Base-by-base conservation (phyloP, 108 stramenopile genomes). In the Cyclotella baltica region DNA sequence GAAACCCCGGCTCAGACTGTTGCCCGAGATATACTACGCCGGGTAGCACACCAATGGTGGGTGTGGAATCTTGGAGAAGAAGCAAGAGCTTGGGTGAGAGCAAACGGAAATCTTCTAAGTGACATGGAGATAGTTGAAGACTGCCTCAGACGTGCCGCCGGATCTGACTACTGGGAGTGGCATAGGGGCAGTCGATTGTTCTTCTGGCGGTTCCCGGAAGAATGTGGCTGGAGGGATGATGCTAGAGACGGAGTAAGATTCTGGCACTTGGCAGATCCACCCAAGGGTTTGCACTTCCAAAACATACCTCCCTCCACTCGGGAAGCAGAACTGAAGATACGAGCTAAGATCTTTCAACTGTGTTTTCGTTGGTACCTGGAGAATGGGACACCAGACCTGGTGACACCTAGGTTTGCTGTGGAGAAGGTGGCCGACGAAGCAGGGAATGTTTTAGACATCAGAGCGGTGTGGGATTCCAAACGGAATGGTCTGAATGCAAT, bases 201-300 rank as follows among this genome's bases (percentile, higher is more conserved):
- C 38, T 76, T 72, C 67, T 85, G 84, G 84, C 25, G 71, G 20
- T 85, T 79, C 67, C 83, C 83, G 46, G 20, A 29, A 19, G 70
- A 56, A 48, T 77, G 46, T 46, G 63, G 40, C 11, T 51, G 50
- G 51, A 55, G 37, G 43, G n/a, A 22, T 22, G 67, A 55, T 20
- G 67, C 67, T 10, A 4, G 76, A 8, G 70, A 81, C 53, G 84
- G 80, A 6, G 67, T 67, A 11, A 20, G 31, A 30, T 52, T 52
- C 43, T 67, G 67, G 67, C 67, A 67, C 20, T 50, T 67, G 4
- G 22, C 28, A 6, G 31, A 67, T 6, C 48, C 67, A 27, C 67
- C 67, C 10, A 52, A 10, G 6, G 50, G 67, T 5, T 9, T 50
- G 28, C 63, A 65, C 25, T 48, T 51, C 19, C 48, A 50, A 20